Base-by-base conservation (phyloP, 805 yeast genomes). In the Saturnispora halmiae region DNA sequence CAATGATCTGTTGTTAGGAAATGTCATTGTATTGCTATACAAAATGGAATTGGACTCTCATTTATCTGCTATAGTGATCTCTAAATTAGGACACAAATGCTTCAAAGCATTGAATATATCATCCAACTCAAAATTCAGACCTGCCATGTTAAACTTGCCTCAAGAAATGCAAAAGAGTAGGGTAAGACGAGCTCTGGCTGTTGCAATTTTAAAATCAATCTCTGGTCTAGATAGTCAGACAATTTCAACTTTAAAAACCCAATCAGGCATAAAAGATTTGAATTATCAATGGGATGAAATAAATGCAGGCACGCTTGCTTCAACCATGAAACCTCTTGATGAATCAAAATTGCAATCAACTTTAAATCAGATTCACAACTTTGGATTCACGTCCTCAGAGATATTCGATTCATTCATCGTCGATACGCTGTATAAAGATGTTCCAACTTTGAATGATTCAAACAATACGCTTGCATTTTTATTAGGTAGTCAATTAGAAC, bases 401-500 rank as follows among this genome's bases (percentile, higher is more conserved):
- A 14, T 19, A 5, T 78, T 22, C 58, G 51, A 68, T 11, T 74
- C 90, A 0, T 58, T 72, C 2, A 64, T 79, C 16, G 58, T 87
- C 11, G 97, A 90, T 59, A 81, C 85, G 4, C 69, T 88, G 1
- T 88, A 88, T 42, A 28, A 26, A 6, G 72, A 75, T 45, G 57
- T 67, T 10, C 49, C 48, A 3, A 14, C 51, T 10, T 22, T 34
- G 11, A 25, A 14, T 11, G 84, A 82, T 34, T 64, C 71, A 13
- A 90, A 88, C 58, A 87, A 88, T 53, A 75, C 69, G 43, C 57
- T 90, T 16, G 96, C 87, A 0, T 80, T 70, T 45, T 57, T 81
- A 27, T 61, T 90, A 5, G 97, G 97, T 1, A 79, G 79, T 31
- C 96, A 88, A 58, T 62, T 85, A 31, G 96, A 88, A 48, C 90